Base-by-base conservation (phyloP, 805 yeast species). In the Barnettozyma sp. region DNA sequence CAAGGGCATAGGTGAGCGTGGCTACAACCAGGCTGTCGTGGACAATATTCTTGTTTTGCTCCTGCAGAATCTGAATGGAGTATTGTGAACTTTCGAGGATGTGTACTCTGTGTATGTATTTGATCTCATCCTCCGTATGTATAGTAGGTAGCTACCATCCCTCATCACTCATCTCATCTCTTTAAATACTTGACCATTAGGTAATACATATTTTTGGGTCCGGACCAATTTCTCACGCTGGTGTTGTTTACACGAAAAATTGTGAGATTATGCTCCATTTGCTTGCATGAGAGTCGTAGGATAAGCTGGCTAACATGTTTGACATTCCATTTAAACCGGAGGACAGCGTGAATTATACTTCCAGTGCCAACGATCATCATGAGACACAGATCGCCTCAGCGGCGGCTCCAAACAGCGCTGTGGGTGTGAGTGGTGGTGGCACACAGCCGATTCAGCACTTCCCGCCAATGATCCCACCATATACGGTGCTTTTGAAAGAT, bases 401-500 rank as follows among this genome's bases (percentile, higher is more conserved):
- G n/a, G n/a, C n/a, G n/a, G n/a, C n/a, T n/a, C n/a, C n/a, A n/a
- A n/a, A n/a, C n/a, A n/a, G n/a, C n/a, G n/a, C n/a, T n/a, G n/a
- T n/a, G n/a, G n/a, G n/a, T n/a, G n/a, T n/a, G n/a, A n/a, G n/a
- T n/a, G n/a, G n/a, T n/a, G n/a, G 20, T 5, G 14, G 21, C 14
- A n/a, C 30, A n/a, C 32, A 29, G 14, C 23, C 32, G 17, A 43
- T 43, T 16, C 52, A 46, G 24, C 54, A 50, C 11, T 54, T 45
- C 38, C 54, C 51, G 1, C 50, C 45, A 3, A 33, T 54, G 17
- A 42, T 50, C 4, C 76, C 73, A 44, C 75, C 92, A 6, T 77
- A 79, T 48, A 84, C 94, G 2, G 84, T 86, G 2, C 61, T 86
- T 10, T 65, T 87, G 19, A 81, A 83, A 52, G 96, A 88, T 57